These are phyloP conservation scores for Puccinia novopanici DNA, from an alignment of 1,284 basidiomycete species.

Conservation along the genomic window DNA sequence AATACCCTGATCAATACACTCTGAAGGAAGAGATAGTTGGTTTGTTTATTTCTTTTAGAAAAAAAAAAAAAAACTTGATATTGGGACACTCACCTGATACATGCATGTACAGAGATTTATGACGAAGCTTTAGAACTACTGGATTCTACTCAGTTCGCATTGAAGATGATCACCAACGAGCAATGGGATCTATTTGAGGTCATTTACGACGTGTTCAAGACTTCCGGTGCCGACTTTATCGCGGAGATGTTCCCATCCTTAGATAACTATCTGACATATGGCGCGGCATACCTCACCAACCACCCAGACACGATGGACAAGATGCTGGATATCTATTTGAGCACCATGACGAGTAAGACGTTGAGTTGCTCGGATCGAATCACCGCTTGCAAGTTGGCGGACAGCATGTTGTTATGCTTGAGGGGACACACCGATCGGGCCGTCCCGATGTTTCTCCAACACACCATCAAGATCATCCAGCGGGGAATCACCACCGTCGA, in stretches of 20 bases:
- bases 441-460: conserved; percentile 66
- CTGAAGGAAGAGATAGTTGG: conserved; percentile 63
- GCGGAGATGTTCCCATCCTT: conserved; percentile 83
- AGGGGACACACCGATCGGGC: conserved; percentile 74
- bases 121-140: conserved; percentile 85
- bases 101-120: conserved; percentile 68
- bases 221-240: conserved; percentile 77
- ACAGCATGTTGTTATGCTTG: conserved; percentile 77
- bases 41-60: conserved; percentile 56
- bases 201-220: conserved; percentile 81
- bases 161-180: conserved; percentile 71
- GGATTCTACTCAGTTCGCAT: conserved; percentile 80
- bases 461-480: conserved; percentile 65
- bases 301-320: conserved; percentile 69
- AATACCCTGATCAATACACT: conserved; percentile 76
- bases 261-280: conserved; percentile 87
- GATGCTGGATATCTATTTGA: conserved; percentile 80
- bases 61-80: not conserved
- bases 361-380: conserved; percentile 80
- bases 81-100: conserved; percentile 1
- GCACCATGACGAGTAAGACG: conserved; percentile 70
- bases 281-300: conserved; percentile 75
- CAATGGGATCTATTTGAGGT: conserved; percentile 86
- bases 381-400: conserved; percentile 81
- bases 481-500: conserved; percentile 61